Evolutionary conservation across 306 rosid species (phyloP), one percentile per base, ranked within the genome.

Genomic region (Dalbergia oliveri): DNA sequence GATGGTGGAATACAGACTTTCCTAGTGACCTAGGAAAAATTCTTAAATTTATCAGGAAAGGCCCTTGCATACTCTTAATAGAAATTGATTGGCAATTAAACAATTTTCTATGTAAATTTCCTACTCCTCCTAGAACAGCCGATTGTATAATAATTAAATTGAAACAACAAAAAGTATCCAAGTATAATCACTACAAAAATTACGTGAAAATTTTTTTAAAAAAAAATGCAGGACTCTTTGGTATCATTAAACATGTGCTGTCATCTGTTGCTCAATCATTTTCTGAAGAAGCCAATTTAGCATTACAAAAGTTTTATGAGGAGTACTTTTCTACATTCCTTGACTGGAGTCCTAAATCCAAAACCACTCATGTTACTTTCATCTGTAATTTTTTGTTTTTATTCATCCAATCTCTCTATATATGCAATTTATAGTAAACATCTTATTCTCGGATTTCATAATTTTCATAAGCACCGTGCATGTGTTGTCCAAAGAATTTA

Each of bases 201-300:
- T 72, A 21, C 43, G 64, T 21, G 39, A 44, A 58, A 81, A 1
- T 21, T 21, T 21, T 21, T 21, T 21, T 21, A 1, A 81, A 2
- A 37, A n/a, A 31, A 60, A 23, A 59, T 45, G 66, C 13, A 31
- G 39, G 49, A 21, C 65, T 67, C 31, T 19, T 67, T 19, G 45
- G 56, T 74, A 58, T 45, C 15, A 26, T 57, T 16, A 26, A 61
- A 19, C 8, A 3, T 43, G 69, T 34, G 62, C 9, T 81, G 57
- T 47, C 21, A 26, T 57, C 75, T 33, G 80, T 69, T 56, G 80
- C 80, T 57, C 33, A 33, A 65, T 11, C 64, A 66, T 66, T 58
- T 67, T 57, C 13, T 35, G 34, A 31, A 41, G 23, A 74, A 57
- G 11, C 50, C 9, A 3, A 31, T 43, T 66, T 66, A 19, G 39